Evolutionary conservation across 2,329 filamentous ascomycete species (phyloP).

Genomic region (Hypomyces rosellus): DNA sequence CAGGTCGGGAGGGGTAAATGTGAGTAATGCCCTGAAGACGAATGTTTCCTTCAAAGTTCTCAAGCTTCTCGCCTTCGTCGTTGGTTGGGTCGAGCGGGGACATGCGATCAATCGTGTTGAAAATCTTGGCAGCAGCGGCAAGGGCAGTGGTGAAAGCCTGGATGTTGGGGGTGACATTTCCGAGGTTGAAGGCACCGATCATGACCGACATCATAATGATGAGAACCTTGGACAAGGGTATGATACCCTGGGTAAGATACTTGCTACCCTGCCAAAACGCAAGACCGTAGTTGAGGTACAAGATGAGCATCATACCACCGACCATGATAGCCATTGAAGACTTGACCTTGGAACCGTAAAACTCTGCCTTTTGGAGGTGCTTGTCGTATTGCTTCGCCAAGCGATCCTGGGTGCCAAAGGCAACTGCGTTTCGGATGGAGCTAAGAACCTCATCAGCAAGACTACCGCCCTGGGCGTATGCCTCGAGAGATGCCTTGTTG

Average conservation of each 20-base stretch:
- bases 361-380: conserved; percentile 67
- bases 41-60: conserved; percentile 68
- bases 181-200: conserved; percentile 86
- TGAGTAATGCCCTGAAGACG: conserved; percentile 80
- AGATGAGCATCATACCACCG: conserved; percentile 71
- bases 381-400: conserved; percentile 77
- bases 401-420: conserved; percentile 89
- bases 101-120: conserved; percentile 79
- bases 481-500: conserved; percentile 69
- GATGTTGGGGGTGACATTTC: conserved; percentile 78
- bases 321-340: conserved; percentile 70
- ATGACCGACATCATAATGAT: conserved; percentile 88
- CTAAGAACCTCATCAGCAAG: conserved; percentile 92
- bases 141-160: conserved; percentile 82
- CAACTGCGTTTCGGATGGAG: conserved; percentile 85
- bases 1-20: conserved; percentile 89
- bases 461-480: conserved; percentile 79
- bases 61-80: conserved; percentile 62
- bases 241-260: conserved; percentile 61
- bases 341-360: conserved; percentile 72
- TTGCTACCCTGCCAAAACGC: conserved; percentile 84
- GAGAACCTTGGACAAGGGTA: conserved; percentile 64
- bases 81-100: conserved; percentile 78
- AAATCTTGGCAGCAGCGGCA: conserved; percentile 86
- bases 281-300: conserved; percentile 83